Percentiles rank a stretch among this genome's conserved stretches.
phyloP scores from a whole-genome alignment of 1,139 yeast species.

The Candida glucosophila region DNA sequence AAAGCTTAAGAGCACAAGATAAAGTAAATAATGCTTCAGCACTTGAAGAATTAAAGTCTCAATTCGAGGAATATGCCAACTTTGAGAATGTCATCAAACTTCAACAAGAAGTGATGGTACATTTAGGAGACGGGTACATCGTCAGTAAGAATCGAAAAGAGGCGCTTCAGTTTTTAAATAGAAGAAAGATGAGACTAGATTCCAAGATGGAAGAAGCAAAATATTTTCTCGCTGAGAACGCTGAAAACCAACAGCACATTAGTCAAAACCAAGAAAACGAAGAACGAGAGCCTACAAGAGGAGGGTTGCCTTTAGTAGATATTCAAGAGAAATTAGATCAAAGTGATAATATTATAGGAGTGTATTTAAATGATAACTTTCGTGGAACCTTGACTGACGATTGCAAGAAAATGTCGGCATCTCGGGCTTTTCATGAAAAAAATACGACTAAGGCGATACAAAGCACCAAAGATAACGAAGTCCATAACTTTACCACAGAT shows the following conservation, averaged over 20 bases:
- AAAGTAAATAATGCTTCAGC: too few relatives aligned
- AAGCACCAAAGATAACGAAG: too few relatives aligned
- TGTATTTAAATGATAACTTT: conserved; percentile 22
- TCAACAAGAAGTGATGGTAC: too few relatives aligned
- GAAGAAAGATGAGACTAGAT: conserved; percentile 28
- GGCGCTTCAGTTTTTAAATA: conserved; percentile 38
- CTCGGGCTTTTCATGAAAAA: too few relatives aligned
- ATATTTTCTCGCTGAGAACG: conserved; percentile 34
- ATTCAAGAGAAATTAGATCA: conserved; percentile 82
- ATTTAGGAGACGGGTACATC: conserved; percentile 56
- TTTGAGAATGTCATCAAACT: too few relatives aligned
- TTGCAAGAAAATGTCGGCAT: too few relatives aligned
- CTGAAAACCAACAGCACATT: conserved; percentile 14
- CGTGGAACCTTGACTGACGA: too few relatives aligned
- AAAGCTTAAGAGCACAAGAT: too few relatives aligned
- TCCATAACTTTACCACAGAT: too few relatives aligned
- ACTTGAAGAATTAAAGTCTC: too few relatives aligned
- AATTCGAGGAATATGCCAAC: too few relatives aligned
- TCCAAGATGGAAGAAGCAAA: conserved; percentile 28
- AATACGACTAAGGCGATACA: too few relatives aligned
- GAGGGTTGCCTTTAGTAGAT: conserved; percentile 41
- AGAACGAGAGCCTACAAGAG: conserved; percentile 32
- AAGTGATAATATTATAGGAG: conserved; percentile 52
- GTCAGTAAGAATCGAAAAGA: conserved; percentile 35
- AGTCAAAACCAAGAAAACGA: conserved; percentile 12